Conservation (phyloP, 768 basidiomycete species). For the Grammothele lineata region DNA sequence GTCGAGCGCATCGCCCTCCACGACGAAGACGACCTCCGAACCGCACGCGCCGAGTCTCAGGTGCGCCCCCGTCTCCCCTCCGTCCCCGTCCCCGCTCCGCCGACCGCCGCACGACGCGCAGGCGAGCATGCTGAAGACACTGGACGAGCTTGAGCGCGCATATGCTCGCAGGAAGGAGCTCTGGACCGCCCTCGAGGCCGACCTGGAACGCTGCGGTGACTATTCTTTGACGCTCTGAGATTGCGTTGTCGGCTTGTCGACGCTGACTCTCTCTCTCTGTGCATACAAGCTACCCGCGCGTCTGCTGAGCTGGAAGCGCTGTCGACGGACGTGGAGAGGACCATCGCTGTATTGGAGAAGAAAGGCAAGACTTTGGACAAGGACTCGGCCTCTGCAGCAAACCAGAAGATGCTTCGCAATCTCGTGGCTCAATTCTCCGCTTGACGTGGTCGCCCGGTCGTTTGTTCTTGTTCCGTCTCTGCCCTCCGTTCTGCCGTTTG, state of each 20-base stretch:
- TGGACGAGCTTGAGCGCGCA: slow-evolving; percentile 44
- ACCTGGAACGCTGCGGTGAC: slow-evolving; percentile 46
- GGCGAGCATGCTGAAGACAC: slow-evolving; percentile 39
- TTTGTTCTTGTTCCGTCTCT: neutral
- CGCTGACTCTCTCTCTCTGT: slow-evolving; percentile 3
- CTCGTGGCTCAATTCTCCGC: no score
- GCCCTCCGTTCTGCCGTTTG: no score
- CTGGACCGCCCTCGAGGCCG: slow-evolving; percentile 44
- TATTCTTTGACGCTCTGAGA: slow-evolving; percentile 1
- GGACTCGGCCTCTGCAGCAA: slow-evolving; percentile 18
- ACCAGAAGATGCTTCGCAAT: slow-evolving; percentile 27
- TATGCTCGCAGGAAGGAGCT: slow-evolving; percentile 45
- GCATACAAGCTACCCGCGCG: slow-evolving; percentile 38
- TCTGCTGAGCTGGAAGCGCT: slow-evolving; percentile 38
- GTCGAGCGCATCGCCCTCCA: slow-evolving; percentile 43
- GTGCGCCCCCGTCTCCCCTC: slow-evolving; percentile 42
- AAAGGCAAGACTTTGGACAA: slow-evolving; percentile 39
- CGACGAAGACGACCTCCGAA: slow-evolving; percentile 40
- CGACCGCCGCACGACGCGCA: slow-evolving; percentile 41
- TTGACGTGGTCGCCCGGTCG: slow-evolving; percentile 14
- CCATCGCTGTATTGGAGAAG: slow-evolving; percentile 50
- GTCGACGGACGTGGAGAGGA: slow-evolving; percentile 50
- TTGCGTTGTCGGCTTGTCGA: neutral
- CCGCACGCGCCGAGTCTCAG: slow-evolving; percentile 38
- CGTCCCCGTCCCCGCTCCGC: slow-evolving; percentile 37